A percentile compares a stretch with the other conserved stretches of the same genome.
Conservation (phyloP, 495 filamentous ascomycete genomes). For the Podospora conica region DNA sequence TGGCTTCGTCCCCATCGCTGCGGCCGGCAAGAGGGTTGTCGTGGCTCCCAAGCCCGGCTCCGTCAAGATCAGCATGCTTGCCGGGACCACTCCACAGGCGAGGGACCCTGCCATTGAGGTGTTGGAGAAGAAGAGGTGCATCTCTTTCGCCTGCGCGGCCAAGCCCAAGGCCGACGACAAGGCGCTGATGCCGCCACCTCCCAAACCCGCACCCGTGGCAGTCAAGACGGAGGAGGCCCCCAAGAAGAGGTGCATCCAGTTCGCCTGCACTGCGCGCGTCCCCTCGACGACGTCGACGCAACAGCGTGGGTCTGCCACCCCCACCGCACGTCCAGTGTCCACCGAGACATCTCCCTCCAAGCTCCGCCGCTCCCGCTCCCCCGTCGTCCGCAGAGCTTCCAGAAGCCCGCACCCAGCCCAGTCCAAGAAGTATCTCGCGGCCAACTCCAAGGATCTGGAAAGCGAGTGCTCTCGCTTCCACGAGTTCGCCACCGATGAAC, state of each 20-base stretch:
- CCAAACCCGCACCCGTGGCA: constrained; percentile 17
- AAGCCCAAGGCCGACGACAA: constrained; percentile 34
- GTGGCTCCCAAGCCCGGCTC: background rate
- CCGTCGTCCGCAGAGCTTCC: constrained; percentile 32
- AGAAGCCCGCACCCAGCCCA: constrained; percentile 30
- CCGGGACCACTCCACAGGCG: constrained; percentile 11
- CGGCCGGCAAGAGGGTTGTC: constrained; percentile 3
- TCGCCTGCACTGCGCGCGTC: constrained; percentile 38
- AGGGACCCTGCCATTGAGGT: constrained; percentile 30
- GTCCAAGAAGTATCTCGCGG: constrained; percentile 41
- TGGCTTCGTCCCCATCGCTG: constrained; percentile 22
- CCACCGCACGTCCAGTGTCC: constrained; percentile 17
- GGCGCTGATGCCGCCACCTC: constrained; percentile 21
- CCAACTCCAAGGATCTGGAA: constrained; percentile 51
- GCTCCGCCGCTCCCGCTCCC: constrained; percentile 45
- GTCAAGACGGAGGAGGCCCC: constrained; percentile 28
- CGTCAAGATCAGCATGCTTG: constrained; percentile 9
- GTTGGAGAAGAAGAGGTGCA: constrained; percentile 65
- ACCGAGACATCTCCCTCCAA: constrained; percentile 30
- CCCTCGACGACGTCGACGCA: constrained; percentile 7
- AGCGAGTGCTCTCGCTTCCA: constrained; percentile 74
- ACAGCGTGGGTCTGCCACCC: constrained; percentile 9
- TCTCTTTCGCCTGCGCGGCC: constrained; percentile 79
- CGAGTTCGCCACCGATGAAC: constrained; percentile 80
- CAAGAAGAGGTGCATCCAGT: constrained; percentile 45